Base-by-base conservation (phyloP, 768 basidiomycete genomes). In the Lactarius vividus region DNA sequence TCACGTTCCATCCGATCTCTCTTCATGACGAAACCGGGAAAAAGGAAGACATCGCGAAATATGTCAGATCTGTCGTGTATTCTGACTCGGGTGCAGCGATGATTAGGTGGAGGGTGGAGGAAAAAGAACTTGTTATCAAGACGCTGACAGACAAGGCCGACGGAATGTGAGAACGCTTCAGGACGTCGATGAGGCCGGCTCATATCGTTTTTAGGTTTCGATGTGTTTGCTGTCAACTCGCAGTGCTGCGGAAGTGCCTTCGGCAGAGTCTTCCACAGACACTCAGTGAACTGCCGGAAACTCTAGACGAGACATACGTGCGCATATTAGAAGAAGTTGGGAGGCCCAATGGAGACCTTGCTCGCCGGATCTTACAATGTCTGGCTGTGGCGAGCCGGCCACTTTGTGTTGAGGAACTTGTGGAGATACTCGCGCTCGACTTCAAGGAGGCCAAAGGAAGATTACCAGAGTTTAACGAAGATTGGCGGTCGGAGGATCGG, bases 21-120 rank as follows among this genome's bases (percentile, higher is more conserved):
- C 46, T 49, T 23, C 46, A 49, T 4, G 46, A 49, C 4, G 23
- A 49, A 49, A 49, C 4, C 11, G 46, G 46, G 11, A 23, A 49
- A 49, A 49, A 49, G n/a, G 11, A 49, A 23, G 46, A 49, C 28
- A 57, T 31, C 5, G 23, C 20, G 2, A 23, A 9, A 31, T 57
- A 49, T 23, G 28, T 57, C 28, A 29, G 13, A 29, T 28, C 40
- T 9, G 33, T 60, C n/a, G 31, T 28, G 40, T n/a, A 33, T 31
- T 31, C 18, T 26, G 20, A 55, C 42, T 16, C 56, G 18, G 29
- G 18, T 6, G 20, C 42, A 56, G 3, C 44, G 9, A 35, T 11
- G 7, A n/a, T 11, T 55, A 78, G 78, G 79, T 59, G 81, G 81
- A 0, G 77, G 73, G 53, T 79, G 81, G 59, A 71, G 75, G 23